Percentiles rank a stretch among this genome's conserved stretches.
phyloP scores from a whole-genome alignment of 441 rosid genomes.

The Euphorbia schlechtendalii region DNA sequence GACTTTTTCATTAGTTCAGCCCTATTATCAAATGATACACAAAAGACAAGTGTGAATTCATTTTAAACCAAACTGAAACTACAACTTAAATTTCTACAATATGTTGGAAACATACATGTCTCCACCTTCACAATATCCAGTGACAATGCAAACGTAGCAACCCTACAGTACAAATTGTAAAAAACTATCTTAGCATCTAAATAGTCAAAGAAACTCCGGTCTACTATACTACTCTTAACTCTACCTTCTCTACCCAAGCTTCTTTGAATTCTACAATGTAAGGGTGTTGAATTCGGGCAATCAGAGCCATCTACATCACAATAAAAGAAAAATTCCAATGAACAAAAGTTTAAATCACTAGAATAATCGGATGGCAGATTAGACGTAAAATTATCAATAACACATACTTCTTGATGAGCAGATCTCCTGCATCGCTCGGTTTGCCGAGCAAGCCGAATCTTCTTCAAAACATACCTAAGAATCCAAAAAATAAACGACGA shows the following conservation, averaged over 20 bases:
- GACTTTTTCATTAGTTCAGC: constrained; percentile 91
- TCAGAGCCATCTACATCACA: constrained; percentile 68
- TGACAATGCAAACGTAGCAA: constrained; percentile 94
- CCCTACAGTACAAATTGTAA: constrained; percentile 51
- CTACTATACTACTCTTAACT: not conserved
- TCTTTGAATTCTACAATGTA: constrained; percentile 89
- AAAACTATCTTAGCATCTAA: constrained; percentile 8
- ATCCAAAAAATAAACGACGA: not conserved
- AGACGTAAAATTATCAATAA: not conserved
- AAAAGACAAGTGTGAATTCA: constrained; percentile 9
- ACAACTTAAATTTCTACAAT: constrained; percentile 13
- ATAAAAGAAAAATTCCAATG: not conserved
- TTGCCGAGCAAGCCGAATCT: constrained; percentile 89
- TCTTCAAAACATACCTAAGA: constrained; percentile 85
- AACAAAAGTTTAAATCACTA: not conserved
- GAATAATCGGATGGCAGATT: not conserved
- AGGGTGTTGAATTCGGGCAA: constrained; percentile 83
- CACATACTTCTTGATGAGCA: constrained; percentile 87
- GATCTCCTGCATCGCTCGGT: constrained; percentile 95
- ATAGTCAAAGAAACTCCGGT: not conserved
- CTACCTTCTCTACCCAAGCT: constrained; percentile 99
- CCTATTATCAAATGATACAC: constrained; percentile 36
- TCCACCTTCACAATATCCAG: constrained; percentile 99
- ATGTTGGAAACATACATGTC: constrained; percentile 69
- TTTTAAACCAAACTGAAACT: constrained; percentile 12